Percentiles rank a stretch among this genome's conserved stretches.
phyloP scores from a whole-genome alignment of 805 yeast species.

The Candida andamanensis region DNA sequence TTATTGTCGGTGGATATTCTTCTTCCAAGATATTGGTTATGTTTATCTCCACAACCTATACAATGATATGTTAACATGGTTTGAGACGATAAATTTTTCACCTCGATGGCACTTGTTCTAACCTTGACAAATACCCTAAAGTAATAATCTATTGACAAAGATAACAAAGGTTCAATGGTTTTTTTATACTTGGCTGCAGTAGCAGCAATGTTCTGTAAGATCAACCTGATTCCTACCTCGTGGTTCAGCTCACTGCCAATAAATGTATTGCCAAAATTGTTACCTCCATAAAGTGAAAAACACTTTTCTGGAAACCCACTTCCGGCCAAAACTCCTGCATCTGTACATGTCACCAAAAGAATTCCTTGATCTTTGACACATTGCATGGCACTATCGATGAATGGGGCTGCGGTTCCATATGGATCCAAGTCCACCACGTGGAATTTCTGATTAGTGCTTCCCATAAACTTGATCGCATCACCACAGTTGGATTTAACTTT shows the following conservation, averaged over 20 bases:
- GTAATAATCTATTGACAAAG: conserved; percentile 87
- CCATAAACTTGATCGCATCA: conserved; percentile 87
- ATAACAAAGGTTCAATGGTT: conserved; percentile 78
- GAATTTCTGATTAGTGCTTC: conserved; percentile 42
- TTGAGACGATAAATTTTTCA: conserved; percentile 71
- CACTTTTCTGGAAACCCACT: conserved; percentile 96
- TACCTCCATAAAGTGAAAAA: conserved; percentile 91
- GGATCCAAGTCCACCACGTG: conserved; percentile 95
- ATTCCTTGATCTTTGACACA: conserved; percentile 80
- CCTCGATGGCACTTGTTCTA: conserved; percentile 70
- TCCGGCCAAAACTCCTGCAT: conserved; percentile 92
- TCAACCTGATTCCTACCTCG: conserved; percentile 87
- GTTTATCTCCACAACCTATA: conserved; percentile 75
- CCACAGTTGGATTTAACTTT: conserved; percentile 68
- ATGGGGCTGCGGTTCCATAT: conserved; percentile 96
- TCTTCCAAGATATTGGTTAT: conserved; percentile 73
- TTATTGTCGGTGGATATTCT: conserved; percentile 11
- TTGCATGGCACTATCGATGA: conserved; percentile 87
- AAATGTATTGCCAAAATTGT: conserved; percentile 60
- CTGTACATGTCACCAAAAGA: conserved; percentile 90
- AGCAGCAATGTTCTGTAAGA: conserved; percentile 65
- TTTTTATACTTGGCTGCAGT: conserved; percentile 90
- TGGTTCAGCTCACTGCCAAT: conserved; percentile 70
- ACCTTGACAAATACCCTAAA: conserved; percentile 82
- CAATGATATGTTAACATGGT: conserved; percentile 80